Evolutionary conservation across 2,329 filamentous ascomycete species (phyloP), one percentile per base, ranked within the genome.

Genomic region (Trichoderma sp.): DNA sequence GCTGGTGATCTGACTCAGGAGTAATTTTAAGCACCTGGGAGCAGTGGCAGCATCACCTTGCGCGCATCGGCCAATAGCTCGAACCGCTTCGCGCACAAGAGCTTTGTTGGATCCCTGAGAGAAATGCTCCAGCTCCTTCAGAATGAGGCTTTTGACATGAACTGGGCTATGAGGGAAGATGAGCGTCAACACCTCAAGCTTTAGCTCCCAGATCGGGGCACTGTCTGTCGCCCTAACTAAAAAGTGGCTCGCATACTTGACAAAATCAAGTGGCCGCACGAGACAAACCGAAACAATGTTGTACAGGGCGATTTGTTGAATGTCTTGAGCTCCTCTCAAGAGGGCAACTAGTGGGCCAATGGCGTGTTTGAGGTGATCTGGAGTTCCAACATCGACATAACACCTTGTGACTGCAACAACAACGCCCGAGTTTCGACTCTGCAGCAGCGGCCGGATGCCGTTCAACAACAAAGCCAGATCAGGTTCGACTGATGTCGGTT

Each of bases 271-370:
- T 0, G 96, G 93, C 18, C 88, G 85, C 32, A 85, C 83, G 13
- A 98, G 84, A 75, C 93, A 96, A 55, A 99, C 92, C n/a, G 93
- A 91, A 13, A 97, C 94, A 69, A 98, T 94, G 77, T 98, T 97
- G 83, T 95, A 95, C 21, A 99, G 86, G 1, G 93, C 94, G 49
- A 97, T 87, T 76, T 96, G 90, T 76, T 97, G 91, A 63, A 97
- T 93, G 76, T 98, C 95, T 70, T 92, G 89, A 0, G 94, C 89
- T 14, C 92, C 90, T 68, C 96, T 89, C 68, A 99, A 83, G 37
- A 99, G 86, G 18, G 95, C 93, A 24, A 97, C 86, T 30, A 99
- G 82, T 0, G 96, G 95, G 0, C 95, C 94, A 68, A 97, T 88
- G 7, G 93, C 90, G 26, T 86, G 83, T 72, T 88, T 86, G 32